Percentiles rank a stretch among this genome's conserved stretches.
Conservation (phyloP, 2,329 filamentous ascomycete species). For the Paramyrothecium sp. region DNA sequence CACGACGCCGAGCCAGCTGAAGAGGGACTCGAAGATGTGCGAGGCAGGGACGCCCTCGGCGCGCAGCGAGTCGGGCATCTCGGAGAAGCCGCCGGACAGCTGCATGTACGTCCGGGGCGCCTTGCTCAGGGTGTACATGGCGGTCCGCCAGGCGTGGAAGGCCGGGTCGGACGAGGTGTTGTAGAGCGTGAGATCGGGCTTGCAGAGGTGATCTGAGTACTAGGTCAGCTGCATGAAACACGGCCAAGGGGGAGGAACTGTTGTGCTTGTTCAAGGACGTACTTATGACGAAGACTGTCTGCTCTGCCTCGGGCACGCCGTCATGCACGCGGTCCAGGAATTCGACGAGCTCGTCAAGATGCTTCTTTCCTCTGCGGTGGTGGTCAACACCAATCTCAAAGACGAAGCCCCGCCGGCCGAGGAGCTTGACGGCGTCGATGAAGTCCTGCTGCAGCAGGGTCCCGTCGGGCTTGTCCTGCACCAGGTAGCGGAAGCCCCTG, state of each 20-base stretch:
- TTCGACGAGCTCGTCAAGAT: conserved; percentile 68
- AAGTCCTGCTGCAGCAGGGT: conserved; percentile 64
- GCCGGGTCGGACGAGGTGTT: conserved; percentile 53
- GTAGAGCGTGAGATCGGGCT: conserved; percentile 71
- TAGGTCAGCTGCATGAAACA: not conserved
- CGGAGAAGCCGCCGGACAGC: conserved; percentile 81
- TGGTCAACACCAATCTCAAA: conserved; percentile 88
- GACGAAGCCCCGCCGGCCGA: conserved; percentile 61
- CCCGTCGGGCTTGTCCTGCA: conserved; percentile 73
- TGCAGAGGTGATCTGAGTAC: conserved; percentile 78
- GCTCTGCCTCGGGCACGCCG: conserved; percentile 56
- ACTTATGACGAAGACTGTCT: conserved; percentile 70
- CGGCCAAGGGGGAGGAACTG: not conserved
- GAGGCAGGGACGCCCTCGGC: conserved; percentile 37
- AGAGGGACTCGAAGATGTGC: conserved; percentile 61
- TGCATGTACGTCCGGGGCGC: conserved; percentile 78
- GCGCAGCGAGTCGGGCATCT: conserved; percentile 63
- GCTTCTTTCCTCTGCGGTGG: conserved; percentile 70
- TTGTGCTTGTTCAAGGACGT: conserved; percentile 26
- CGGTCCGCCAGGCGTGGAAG: conserved; percentile 67
- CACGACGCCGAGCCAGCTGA: conserved; percentile 71
- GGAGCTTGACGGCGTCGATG: conserved; percentile 62
- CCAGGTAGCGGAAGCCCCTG: conserved; percentile 77
- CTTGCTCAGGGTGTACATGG: conserved; percentile 66
- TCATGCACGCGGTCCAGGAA: conserved; percentile 69